A percentile compares a stretch with the other conserved stretches of the same genome.
Evolutionary conservation across 179 eudicot genomes (phyloP).

Genomic region (Nepenthes alata): DNA sequence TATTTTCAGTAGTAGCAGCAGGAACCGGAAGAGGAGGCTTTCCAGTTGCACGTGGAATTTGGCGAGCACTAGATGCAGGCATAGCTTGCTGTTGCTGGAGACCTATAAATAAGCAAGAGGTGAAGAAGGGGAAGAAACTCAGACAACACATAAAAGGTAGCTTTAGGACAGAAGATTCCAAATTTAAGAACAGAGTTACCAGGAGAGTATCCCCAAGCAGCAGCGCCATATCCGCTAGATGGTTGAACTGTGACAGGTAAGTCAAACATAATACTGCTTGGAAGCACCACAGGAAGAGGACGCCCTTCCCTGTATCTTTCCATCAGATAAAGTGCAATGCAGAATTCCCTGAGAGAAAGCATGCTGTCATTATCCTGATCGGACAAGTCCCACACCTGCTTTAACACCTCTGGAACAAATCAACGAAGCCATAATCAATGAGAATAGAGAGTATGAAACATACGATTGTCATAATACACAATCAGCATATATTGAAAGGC

Average conservation of each 20-base stretch:
- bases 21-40: constrained; percentile 66
- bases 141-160: background rate
- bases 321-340: constrained; percentile 95
- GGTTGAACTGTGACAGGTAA: constrained; percentile 48
- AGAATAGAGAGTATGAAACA: background rate
- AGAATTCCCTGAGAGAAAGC: constrained; percentile 94
- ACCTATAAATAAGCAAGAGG: constrained; percentile 9
- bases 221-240: constrained; percentile 37
- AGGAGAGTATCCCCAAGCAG: constrained; percentile 53
- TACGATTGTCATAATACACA: background rate
- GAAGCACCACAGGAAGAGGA: constrained; percentile 75
- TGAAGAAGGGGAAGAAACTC: background rate
- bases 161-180: background rate
- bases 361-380: constrained; percentile 98
- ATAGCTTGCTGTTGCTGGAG: constrained; percentile 45
- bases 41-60: constrained; percentile 36
- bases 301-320: constrained; percentile 94
- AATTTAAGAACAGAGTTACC: constrained; percentile 33
- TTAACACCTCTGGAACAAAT: constrained; percentile 68
- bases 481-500: too few species aligned
- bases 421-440: constrained; percentile 18
- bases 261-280: constrained; percentile 43
- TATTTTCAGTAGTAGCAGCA: constrained; percentile 42
- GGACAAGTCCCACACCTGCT: constrained; percentile 99
- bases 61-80: constrained; percentile 40